Conservation (phyloP, 352 stramenopile species). For the Plasmopara muralis region DNA sequence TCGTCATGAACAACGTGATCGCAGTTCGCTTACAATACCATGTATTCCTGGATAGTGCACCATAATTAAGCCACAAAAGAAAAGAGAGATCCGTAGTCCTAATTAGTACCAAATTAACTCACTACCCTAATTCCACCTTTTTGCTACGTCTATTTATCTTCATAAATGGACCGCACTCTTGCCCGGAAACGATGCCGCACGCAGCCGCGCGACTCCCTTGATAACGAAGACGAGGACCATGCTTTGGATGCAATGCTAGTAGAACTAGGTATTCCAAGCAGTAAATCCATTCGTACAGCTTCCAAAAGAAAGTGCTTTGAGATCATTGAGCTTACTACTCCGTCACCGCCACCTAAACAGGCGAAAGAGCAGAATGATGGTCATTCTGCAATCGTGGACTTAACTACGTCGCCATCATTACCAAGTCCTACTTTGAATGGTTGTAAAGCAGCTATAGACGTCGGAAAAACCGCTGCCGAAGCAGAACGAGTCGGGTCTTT, state of each 20-base stretch:
- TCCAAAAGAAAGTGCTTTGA: constrained; percentile 14
- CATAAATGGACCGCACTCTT: background rate
- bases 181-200: constrained; percentile 3
- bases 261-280: constrained; percentile 25
- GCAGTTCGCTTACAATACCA: no score
- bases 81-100: no score
- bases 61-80: no score
- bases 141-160: no score
- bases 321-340: constrained; percentile 43
- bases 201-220: constrained; percentile 16
- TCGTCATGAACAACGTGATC: no score
- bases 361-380: constrained; percentile 7
- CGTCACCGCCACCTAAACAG: constrained; percentile 17
- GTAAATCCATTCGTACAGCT: background rate
- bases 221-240: constrained; percentile 20
- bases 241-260: constrained; percentile 28
- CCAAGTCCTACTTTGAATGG: constrained; percentile 10
- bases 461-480: background rate
- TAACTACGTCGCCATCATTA: constrained; percentile 31
- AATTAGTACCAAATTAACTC: no score
- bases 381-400: constrained; percentile 28
- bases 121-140: no score
- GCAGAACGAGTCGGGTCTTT: constrained; percentile 11
- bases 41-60: no score
- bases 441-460: constrained; percentile 3